Evolutionary conservation across 83 land plant species (phyloP).

Genomic region (Picea engelmannii): DNA sequence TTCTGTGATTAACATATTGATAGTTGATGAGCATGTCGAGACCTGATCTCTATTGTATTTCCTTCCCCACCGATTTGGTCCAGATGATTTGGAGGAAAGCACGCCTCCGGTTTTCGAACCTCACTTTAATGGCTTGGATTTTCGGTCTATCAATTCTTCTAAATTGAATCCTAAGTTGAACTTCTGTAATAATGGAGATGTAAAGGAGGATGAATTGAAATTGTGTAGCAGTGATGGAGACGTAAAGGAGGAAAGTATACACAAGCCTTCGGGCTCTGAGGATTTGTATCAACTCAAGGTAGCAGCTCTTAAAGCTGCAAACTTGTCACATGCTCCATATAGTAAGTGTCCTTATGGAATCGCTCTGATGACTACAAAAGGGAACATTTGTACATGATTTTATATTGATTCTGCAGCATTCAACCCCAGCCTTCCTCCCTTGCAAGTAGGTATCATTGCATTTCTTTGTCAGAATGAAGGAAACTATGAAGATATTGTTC

Average conservation of each 20-base stretch:
- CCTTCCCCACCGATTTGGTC: constrained; percentile 92
- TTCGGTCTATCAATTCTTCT: neutral
- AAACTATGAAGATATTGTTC: constrained; percentile 62
- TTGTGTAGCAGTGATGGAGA: neutral
- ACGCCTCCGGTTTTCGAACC: constrained; percentile 79
- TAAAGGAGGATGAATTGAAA: too few species aligned
- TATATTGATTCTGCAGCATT: constrained; percentile 95
- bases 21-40: constrained; percentile 33
- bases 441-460: constrained; percentile 87
- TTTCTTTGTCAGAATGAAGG: constrained; percentile 67
- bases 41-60: constrained; percentile 51
- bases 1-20: constrained; percentile 65
- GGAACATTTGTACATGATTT: constrained; percentile 65
- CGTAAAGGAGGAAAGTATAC: constrained; percentile 2
- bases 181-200: neutral
- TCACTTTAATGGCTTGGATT: constrained; percentile 41
- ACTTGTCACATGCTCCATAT: constrained; percentile 90
- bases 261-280: neutral
- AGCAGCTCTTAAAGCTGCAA: constrained; percentile 83
- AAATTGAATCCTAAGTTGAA: neutral
- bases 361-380: constrained; percentile 56
- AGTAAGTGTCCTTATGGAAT: constrained; percentile 87
- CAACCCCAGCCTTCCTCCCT: constrained; percentile 88
- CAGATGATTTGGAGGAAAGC: constrained; percentile 68
- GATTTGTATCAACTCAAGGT: constrained; percentile 12